These are phyloP conservation scores for Diplodia mutila DNA, from an alignment of 2,329 filamentous ascomycete species.

Conservation along the genomic window DNA sequence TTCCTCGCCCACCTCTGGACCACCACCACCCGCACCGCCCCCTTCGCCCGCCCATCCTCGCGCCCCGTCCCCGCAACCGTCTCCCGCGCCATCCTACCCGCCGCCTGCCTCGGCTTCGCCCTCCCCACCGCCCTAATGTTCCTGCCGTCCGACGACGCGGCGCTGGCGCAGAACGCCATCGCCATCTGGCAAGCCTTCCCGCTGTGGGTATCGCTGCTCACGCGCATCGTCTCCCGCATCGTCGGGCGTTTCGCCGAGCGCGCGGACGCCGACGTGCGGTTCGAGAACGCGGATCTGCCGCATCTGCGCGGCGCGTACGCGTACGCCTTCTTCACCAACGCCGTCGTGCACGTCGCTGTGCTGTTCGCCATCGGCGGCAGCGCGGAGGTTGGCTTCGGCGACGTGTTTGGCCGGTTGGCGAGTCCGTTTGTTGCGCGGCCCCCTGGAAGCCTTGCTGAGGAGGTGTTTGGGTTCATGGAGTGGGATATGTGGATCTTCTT, in stretches of 20 bases:
- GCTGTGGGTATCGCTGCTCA: not conserved
- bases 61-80: not conserved
- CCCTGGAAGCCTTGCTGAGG: too few relatives aligned
- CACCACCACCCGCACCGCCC: not conserved
- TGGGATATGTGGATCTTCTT: not conserved
- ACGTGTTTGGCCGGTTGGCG: not conserved
- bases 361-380: not conserved
- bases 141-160: not conserved
- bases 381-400: not conserved
- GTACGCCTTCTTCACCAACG: not conserved
- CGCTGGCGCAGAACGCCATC: not conserved
- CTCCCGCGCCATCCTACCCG: not conserved
- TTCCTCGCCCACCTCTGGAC: not conserved
- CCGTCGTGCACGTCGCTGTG: not conserved
- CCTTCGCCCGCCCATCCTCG: not conserved
- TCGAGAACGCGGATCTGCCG: not conserved
- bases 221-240: not conserved
- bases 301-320: not conserved
- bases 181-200: not conserved
- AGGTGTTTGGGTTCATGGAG: not conserved
- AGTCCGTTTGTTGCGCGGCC: too few relatives aligned
- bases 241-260: too few relatives aligned
- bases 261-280: not conserved
- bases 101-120: not conserved
- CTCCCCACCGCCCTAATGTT: not conserved